These are phyloP conservation scores for Colletotrichum sp. DNA, from an alignment of 2,329 filamentous ascomycete genomes.

Conservation along the genomic window DNA sequence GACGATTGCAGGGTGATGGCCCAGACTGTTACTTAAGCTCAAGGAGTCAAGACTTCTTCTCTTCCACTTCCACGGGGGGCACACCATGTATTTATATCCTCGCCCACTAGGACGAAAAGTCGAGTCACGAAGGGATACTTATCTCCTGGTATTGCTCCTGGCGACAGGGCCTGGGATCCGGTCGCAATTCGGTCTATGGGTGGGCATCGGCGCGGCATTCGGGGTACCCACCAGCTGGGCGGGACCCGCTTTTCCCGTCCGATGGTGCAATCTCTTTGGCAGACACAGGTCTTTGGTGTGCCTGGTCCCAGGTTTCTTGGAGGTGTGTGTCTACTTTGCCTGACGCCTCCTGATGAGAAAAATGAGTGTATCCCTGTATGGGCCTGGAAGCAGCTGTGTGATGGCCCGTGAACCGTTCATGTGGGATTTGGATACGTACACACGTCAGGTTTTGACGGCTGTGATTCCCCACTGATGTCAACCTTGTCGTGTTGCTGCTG, in stretches of 20 bases:
- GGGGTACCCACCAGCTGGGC: neutral
- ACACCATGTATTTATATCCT: neutral
- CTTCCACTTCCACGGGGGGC: neutral
- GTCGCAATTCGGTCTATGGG: constrained; percentile 10
- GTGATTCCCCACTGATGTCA: neutral
- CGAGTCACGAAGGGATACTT: neutral
- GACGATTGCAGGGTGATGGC: neutral
- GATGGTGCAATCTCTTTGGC: neutral
- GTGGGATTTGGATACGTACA: neutral
- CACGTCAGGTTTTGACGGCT: neutral
- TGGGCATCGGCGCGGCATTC: constrained; percentile 16
- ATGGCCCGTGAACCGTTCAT: neutral
- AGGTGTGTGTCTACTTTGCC: neutral
- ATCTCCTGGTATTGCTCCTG: neutral
- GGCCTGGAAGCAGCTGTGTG: neutral
- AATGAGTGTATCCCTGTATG: neutral
- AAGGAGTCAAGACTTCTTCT: neutral
- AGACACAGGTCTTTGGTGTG: neutral
- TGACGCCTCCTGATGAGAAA: neutral
- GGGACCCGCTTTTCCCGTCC: constrained; percentile 11
- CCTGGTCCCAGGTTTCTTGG: neutral
- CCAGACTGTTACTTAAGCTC: neutral
- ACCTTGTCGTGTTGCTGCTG: neutral
- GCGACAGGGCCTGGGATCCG: constrained; percentile 1
- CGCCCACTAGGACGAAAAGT: neutral